These are phyloP conservation scores for Ustilago hordei DNA, from an alignment of 1,284 basidiomycete genomes.

Conservation along the genomic window DNA sequence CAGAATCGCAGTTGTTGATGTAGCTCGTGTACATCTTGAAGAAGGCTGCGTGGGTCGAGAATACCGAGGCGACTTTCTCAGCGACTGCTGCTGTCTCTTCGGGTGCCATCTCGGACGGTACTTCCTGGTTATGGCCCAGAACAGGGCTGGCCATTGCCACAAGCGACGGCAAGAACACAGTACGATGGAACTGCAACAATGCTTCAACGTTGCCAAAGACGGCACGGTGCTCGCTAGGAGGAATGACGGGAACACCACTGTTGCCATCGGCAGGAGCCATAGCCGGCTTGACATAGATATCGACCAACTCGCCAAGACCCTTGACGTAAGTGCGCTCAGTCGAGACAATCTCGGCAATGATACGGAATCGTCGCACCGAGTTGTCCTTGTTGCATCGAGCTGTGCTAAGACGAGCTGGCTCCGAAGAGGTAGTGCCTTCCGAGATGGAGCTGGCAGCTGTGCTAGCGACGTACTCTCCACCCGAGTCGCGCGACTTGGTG, in stretches of 20 bases:
- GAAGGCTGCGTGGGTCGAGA: slow-evolving; percentile 71
- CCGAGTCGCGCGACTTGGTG: slow-evolving; percentile 41
- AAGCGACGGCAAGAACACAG: slow-evolving; percentile 89
- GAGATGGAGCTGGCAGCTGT: slow-evolving; percentile 41
- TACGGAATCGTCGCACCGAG: slow-evolving; percentile 61
- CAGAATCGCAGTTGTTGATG: slow-evolving; percentile 66
- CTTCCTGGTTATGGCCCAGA: slow-evolving; percentile 24
- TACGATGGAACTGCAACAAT: slow-evolving; percentile 89
- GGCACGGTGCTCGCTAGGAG: slow-evolving; percentile 84
- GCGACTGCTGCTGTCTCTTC: slow-evolving; percentile 81
- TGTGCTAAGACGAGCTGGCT: slow-evolving; percentile 25
- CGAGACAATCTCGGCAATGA: slow-evolving; percentile 73
- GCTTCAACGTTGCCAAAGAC: slow-evolving; percentile 93
- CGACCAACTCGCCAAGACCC: slow-evolving; percentile 88
- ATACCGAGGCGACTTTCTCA: slow-evolving; percentile 86
- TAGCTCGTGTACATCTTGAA: slow-evolving; percentile 69
- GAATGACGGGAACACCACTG: slow-evolving; percentile 80
- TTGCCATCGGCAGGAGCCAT: slow-evolving; percentile 74
- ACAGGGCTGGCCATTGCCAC: slow-evolving; percentile 74
- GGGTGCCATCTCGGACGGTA: slow-evolving; percentile 78
- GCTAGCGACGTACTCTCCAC: slow-evolving; percentile 33
- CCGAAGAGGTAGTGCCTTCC: slow-evolving; percentile 15
- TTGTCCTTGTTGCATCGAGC: slow-evolving; percentile 63
- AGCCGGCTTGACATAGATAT: slow-evolving; percentile 93
- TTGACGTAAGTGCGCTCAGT: slow-evolving; percentile 96